These are phyloP conservation scores for Arachnomyces sp. DNA, from an alignment of 2,329 filamentous ascomycete genomes.

Conservation along the genomic window DNA sequence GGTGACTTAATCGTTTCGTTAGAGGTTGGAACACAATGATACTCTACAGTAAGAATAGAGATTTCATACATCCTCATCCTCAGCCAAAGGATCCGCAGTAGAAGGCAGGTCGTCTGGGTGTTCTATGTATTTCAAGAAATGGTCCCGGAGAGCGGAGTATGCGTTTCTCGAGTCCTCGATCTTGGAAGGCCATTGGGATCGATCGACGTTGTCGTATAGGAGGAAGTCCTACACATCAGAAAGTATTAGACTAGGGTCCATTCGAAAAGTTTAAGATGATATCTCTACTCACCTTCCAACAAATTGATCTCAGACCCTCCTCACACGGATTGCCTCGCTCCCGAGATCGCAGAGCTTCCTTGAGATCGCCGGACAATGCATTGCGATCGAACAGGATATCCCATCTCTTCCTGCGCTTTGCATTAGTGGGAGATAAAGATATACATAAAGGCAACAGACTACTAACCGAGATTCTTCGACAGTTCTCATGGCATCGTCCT, in stretches of 20 bases:
- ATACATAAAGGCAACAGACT: not conserved
- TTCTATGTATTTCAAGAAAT: slow-evolving; percentile 74
- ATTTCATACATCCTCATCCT: slow-evolving; percentile 61
- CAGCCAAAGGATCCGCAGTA: slow-evolving; percentile 73
- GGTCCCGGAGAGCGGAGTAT: slow-evolving; percentile 65
- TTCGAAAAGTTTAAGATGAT: slow-evolving; percentile 1
- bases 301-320: slow-evolving; percentile 72
- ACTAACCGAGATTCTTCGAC: slow-evolving; percentile 48
- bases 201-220: slow-evolving; percentile 61
- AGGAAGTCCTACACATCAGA: slow-evolving; percentile 60
- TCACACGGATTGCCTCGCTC: slow-evolving; percentile 57
- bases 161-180: slow-evolving; percentile 62
- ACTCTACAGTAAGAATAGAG: slow-evolving; percentile 36
- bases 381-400: slow-evolving; percentile 48
- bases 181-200: slow-evolving; percentile 59
- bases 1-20: slow-evolving; percentile 58
- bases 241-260: slow-evolving; percentile 7
- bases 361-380: slow-evolving; percentile 52
- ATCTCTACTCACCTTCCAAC: slow-evolving; percentile 68
- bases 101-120: slow-evolving; percentile 74
- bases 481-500: slow-evolving; percentile 42
- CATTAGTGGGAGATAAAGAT: slow-evolving; percentile 9
- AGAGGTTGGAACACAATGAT: slow-evolving; percentile 14
- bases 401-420: slow-evolving; percentile 56
- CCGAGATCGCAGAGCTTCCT: slow-evolving; percentile 56